Evolutionary conservation across 768 basidiomycete genomes (phyloP), one percentile per base, ranked within the genome.

Genomic region (Cyclocybe aegerita): DNA sequence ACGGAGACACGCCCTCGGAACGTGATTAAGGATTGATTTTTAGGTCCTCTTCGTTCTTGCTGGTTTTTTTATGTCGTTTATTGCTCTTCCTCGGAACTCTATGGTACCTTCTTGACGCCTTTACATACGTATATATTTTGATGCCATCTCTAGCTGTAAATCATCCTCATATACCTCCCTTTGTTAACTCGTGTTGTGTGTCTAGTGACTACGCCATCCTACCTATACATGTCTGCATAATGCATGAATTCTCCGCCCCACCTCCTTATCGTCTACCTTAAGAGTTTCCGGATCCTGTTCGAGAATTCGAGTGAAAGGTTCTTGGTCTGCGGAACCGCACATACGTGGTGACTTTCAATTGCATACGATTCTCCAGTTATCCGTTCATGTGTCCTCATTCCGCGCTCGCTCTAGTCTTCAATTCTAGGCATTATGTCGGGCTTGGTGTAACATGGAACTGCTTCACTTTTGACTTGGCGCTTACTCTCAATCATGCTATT

Each of bases 1-100:
- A 67, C 46, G 67, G 66, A 23, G 71, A 73, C 46, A 62, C 52
- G 46, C 49, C 59, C 54, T 57, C 60, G 17, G 64, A 64, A 35
- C 61, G 65, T 31, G 67, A 68, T 50, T 68, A 23, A 23, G 5
- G 56, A 63, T 60, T 45, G 39, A 30, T 9, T 43, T 46, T 46
- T 41, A 30, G 37, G n/a, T 37, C 43, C 41, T 39, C 47, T 48
- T 52, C 46, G 40, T 45, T 46, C 40, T 52, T 48, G 46, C 42
- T 47, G 53, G 15, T 47, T 51, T 32, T 41, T 53, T 39, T 39
- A 49, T 38, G 39, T 49, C 16, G 29, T 39, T 50, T 39, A 15
- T n/a, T 36, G 48, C 47, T 45, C 49, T 45, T 52, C 16, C 37
- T 39, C 50, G 11, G 39, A 23, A 45, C 33, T 37, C 36, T 16